Evolutionary conservation across 257 asterid species (phyloP).

Genomic region (Nicotiana tomentosiformis): DNA sequence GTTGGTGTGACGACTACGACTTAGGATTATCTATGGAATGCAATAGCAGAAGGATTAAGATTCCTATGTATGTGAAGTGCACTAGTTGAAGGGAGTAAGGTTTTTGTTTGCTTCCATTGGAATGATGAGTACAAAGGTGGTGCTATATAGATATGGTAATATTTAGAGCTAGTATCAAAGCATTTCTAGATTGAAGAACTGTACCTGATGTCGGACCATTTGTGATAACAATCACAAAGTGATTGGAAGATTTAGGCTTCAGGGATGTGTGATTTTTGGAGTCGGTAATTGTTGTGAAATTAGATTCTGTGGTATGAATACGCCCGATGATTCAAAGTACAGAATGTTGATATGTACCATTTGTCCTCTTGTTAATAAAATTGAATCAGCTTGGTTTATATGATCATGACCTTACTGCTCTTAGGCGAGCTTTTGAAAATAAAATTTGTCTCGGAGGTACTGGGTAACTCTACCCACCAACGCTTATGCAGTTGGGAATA

Average conservation of each 20-base stretch:
- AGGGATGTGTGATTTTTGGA: background rate
- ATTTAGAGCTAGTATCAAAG: background rate
- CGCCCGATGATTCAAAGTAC: background rate
- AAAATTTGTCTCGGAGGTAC: background rate
- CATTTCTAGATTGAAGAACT: background rate
- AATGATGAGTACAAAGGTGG: background rate
- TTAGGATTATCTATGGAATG: background rate
- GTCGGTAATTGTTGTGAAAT: background rate
- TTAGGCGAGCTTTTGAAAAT: background rate
- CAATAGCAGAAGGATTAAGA: background rate
- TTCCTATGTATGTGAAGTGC: background rate
- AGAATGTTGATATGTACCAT: background rate
- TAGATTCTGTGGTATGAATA: slow-evolving; percentile 2
- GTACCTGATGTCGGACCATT: background rate
- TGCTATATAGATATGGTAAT: slow-evolving; percentile 1
- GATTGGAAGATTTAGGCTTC: background rate
- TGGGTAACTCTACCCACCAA: background rate
- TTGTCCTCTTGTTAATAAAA: background rate
- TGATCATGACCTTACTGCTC: background rate
- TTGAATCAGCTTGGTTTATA: background rate
- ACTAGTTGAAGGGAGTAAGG: background rate
- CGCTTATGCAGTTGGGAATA: background rate
- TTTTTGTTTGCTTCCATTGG: background rate
- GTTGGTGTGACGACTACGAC: slow-evolving; percentile 66
- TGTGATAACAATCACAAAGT: background rate